Evolutionary conservation across 2,329 filamentous ascomycete species (phyloP).

Genomic region (Colletotrichum acutatum): DNA sequence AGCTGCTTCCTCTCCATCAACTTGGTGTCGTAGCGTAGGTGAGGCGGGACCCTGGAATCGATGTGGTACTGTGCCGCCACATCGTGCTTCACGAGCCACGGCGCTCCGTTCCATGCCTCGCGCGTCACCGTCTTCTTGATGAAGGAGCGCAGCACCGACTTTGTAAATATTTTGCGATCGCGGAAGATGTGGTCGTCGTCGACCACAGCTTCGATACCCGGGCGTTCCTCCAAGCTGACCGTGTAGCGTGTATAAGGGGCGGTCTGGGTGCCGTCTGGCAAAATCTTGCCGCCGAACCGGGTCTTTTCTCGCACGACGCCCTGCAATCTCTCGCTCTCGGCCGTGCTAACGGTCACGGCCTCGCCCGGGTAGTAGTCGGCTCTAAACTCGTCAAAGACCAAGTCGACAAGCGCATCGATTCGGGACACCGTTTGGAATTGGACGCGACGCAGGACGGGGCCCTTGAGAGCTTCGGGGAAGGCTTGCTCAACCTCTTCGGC

Average conservation of each 20-base stretch:
- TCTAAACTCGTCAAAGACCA: conserved; percentile 83
- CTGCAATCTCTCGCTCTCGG: conserved; percentile 75
- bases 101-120: conserved; percentile 95
- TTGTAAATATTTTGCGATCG: conserved; percentile 92
- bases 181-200: conserved; percentile 85
- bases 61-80: conserved; percentile 88
- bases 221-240: conserved; percentile 76
- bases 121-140: conserved; percentile 94
- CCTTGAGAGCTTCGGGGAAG: conserved; percentile 91
- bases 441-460: conserved; percentile 88
- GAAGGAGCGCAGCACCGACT: conserved; percentile 91
- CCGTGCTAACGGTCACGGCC: conserved; percentile 77
- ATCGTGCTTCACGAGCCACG: conserved; percentile 92
- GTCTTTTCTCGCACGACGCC: conserved; percentile 89
- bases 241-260: conserved; percentile 83
- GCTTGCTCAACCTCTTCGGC: conserved; percentile 90
- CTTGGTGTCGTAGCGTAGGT: conserved; percentile 85
- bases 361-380: conserved; percentile 93
- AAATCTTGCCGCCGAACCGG: conserved; percentile 71
- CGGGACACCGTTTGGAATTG: conserved; percentile 91
- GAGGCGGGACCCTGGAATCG: conserved; percentile 84
- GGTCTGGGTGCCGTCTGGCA: conserved; percentile 76
- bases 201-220: conserved; percentile 79
- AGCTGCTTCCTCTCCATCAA: conserved; percentile 80
- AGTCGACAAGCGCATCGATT: conserved; percentile 82